phyloP scores from a whole-genome alignment of 139 green algal species.

The Mesotaenium endlicherianum region DNA sequence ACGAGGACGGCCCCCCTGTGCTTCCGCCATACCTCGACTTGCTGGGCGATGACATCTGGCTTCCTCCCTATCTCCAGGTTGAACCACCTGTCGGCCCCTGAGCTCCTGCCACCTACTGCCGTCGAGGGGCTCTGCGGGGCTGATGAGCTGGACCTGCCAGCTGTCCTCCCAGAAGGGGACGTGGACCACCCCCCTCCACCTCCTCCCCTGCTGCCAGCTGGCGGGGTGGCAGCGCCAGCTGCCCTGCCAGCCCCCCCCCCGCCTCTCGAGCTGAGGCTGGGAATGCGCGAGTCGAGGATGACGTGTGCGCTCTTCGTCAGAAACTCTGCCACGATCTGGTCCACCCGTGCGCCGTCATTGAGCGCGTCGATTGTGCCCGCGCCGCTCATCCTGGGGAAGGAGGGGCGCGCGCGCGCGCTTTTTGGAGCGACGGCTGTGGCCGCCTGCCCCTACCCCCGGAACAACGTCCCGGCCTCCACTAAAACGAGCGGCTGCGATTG shows the following conservation, averaged over 20 bases:
- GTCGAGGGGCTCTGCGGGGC: background rate
- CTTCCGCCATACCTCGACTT: conserved; percentile 26
- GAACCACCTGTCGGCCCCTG: conserved; percentile 37
- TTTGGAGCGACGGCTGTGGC: too few species aligned
- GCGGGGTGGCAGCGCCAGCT: background rate
- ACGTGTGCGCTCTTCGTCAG: conserved; percentile 32
- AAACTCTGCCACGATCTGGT: conserved; percentile 46
- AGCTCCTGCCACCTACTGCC: background rate
- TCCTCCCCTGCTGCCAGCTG: too few species aligned
- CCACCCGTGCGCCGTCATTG: conserved; percentile 17
- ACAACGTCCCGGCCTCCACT: too few species aligned
- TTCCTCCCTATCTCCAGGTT: conserved; percentile 36
- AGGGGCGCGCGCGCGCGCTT: too few species aligned
- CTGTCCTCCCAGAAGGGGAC: background rate
- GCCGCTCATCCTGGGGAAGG: too few species aligned
- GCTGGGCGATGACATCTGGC: background rate
- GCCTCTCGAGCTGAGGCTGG: background rate
- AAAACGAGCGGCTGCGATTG: too few species aligned
- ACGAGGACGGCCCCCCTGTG: conserved; percentile 12
- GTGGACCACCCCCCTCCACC: too few species aligned
- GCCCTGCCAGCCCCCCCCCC: background rate
- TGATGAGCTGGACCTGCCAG: background rate
- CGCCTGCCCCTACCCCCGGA: too few species aligned
- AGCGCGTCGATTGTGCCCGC: too few species aligned
- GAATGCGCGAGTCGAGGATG: conserved; percentile 30